Conservation (phyloP, 2,329 filamentous ascomycete species). For the Fusarium musae region DNA sequence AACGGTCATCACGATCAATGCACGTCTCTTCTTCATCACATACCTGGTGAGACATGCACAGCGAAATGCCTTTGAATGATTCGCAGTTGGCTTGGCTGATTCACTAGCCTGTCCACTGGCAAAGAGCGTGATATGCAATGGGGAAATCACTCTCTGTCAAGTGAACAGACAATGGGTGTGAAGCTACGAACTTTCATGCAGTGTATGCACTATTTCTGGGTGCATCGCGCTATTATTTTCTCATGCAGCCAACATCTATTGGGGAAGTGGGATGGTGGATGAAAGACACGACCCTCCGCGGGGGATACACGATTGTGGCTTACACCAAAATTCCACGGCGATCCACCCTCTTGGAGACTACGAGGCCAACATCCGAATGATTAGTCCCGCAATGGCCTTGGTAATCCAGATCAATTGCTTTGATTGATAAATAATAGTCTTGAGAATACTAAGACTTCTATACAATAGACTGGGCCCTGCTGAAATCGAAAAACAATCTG, state of each 20-base stretch:
- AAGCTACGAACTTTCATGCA: background rate
- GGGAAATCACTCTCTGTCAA: background rate
- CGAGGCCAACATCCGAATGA: background rate
- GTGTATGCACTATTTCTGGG: background rate
- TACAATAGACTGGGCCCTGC: background rate
- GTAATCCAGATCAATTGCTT: background rate
- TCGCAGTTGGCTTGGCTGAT: background rate
- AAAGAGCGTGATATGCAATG: background rate
- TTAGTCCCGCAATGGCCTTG: background rate
- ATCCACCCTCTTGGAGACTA: background rate
- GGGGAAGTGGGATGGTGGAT: background rate
- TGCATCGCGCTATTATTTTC: conserved; percentile 9
- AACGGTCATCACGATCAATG: background rate
- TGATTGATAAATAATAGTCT: background rate
- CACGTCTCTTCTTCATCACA: background rate
- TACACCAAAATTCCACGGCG: background rate
- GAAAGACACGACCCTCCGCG: background rate
- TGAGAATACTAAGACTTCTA: background rate
- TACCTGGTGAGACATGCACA: conserved; percentile 1
- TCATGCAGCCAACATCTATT: conserved; percentile 17
- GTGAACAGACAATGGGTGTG: background rate
- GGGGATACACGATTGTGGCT: background rate
- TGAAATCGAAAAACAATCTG: background rate
- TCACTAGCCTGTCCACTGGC: background rate
- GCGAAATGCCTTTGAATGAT: background rate